Percentiles rank a stretch among this genome's conserved stretches.
Evolutionary conservation across 768 basidiomycete genomes (phyloP).

Genomic region (Tylopilus felleus): DNA sequence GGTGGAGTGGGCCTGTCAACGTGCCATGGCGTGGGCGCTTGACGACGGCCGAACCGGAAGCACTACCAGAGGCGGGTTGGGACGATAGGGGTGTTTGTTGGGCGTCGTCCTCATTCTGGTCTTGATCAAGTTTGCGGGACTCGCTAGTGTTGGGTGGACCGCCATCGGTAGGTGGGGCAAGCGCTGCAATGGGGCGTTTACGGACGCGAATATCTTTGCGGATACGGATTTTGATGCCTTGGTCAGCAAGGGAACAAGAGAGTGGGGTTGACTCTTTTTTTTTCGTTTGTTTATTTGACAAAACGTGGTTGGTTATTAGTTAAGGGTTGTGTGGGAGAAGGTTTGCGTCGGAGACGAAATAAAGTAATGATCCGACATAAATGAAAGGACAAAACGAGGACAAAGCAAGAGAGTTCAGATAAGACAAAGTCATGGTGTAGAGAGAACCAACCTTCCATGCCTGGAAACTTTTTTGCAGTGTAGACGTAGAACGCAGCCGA

Average conservation of each 20-base stretch:
- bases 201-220: conserved; percentile 87
- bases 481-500: conserved; percentile 92
- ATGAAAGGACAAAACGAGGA: conserved; percentile 14
- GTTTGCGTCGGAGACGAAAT: conserved; percentile 9
- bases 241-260: conserved; percentile 89
- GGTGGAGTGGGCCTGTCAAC: conserved; percentile 19
- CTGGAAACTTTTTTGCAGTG: conserved; percentile 94
- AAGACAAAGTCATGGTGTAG: conserved; percentile 10
- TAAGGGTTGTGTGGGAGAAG: conserved; percentile 3
- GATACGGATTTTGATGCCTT: conserved; percentile 93
- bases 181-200: conserved; percentile 54
- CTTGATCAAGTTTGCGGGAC: conserved; percentile 26
- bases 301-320: not conserved
- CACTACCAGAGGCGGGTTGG: conserved; percentile 6
- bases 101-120: conserved; percentile 24
- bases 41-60: conserved; percentile 2
- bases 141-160: conserved; percentile 10
- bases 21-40: conserved; percentile 32
- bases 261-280: conserved; percentile 77
- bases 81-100: conserved; percentile 7
- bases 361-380: conserved; percentile 19
- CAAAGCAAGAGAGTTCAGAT: conserved; percentile 16
- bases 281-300: not conserved
- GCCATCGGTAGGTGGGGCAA: conserved; percentile 20
- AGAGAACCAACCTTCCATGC: conserved; percentile 76